A percentile compares a stretch with the other conserved stretches of the same genome.
Evolutionary conservation across 768 basidiomycete species (phyloP).

Genomic region (Cubamyces sp.): DNA sequence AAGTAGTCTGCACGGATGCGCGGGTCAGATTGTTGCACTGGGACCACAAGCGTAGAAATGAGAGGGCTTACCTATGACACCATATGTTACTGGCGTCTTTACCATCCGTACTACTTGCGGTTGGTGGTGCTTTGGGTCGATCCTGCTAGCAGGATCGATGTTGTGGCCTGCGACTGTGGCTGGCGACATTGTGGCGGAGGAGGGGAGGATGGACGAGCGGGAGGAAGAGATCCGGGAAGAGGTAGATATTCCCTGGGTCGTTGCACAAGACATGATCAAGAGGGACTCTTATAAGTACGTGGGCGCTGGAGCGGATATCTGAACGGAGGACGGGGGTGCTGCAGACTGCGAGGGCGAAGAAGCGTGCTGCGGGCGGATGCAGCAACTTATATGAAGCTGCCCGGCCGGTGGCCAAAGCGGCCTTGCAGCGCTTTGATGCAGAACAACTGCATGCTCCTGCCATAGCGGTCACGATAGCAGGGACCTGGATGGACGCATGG

Average conservation of each 20-base stretch:
- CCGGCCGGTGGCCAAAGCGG: constrained; percentile 8
- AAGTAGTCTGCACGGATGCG: constrained; percentile 21
- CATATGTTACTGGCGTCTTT: constrained; percentile 1
- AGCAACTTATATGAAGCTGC: constrained; percentile 7
- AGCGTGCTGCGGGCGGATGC: constrained; percentile 4
- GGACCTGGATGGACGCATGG: constrained; percentile 4
- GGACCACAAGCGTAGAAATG: background rate
- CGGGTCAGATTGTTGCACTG: background rate
- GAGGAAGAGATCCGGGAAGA: background rate
- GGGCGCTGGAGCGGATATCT: background rate
- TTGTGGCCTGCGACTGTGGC: background rate
- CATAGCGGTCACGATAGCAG: constrained; percentile 18
- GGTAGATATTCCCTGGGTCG: background rate
- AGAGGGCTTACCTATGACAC: constrained; percentile 19
- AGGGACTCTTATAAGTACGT: background rate
- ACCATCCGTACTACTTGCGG: constrained; percentile 11
- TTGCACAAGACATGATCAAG: background rate
- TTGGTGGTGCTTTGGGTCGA: constrained; percentile 1
- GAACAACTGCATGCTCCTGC: constrained; percentile 1
- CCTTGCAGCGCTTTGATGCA: constrained; percentile 9
- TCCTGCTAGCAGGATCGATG: constrained; percentile 20
- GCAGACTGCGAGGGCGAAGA: constrained; percentile 6
- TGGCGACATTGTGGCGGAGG: background rate
- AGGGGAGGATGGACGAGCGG: background rate
- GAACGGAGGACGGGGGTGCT: background rate